These are phyloP conservation scores for Myxozyma vanderwaltii DNA, from an alignment of 805 yeast genomes.

Conservation along the genomic window DNA sequence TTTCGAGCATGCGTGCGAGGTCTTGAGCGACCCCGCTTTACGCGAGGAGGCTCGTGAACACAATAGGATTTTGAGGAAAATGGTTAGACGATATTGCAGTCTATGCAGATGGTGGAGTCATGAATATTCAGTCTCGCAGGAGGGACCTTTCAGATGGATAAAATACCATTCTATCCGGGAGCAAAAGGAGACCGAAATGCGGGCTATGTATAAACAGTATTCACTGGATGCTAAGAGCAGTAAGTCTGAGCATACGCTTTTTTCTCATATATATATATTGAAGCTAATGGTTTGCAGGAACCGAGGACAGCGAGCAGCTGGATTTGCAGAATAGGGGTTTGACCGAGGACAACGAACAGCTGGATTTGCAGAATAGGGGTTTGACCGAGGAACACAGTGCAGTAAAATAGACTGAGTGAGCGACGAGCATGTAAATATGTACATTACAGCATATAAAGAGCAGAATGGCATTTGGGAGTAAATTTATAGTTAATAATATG, in stretches of 20 bases:
- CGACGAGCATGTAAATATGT: not conserved
- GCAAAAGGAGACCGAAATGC: not conserved
- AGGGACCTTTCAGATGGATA: not conserved
- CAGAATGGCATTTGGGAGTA: not conserved
- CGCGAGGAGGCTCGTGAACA: not conserved
- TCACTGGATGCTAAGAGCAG: not conserved
- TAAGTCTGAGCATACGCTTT: no score
- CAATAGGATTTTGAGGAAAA: not conserved
- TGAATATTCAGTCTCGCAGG: not conserved
- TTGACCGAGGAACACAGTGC: no score
- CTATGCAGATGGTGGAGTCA: constrained; percentile 1
- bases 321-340: no score
- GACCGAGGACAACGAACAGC: no score
- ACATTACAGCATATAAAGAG: not conserved
- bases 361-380: no score
- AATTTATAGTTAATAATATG: not conserved
- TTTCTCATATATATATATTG: no score
- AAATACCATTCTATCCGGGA: not conserved
- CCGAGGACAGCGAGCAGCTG: no score
- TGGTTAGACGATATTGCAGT: not conserved
- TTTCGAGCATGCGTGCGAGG: not conserved
- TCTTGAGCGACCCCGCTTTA: not conserved
- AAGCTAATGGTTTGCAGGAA: no score
- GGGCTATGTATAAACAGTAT: not conserved
- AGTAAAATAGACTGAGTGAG: not conserved